Conservation (phyloP, 768 basidiomycete species). For the Phanerochaete sordida region DNA sequence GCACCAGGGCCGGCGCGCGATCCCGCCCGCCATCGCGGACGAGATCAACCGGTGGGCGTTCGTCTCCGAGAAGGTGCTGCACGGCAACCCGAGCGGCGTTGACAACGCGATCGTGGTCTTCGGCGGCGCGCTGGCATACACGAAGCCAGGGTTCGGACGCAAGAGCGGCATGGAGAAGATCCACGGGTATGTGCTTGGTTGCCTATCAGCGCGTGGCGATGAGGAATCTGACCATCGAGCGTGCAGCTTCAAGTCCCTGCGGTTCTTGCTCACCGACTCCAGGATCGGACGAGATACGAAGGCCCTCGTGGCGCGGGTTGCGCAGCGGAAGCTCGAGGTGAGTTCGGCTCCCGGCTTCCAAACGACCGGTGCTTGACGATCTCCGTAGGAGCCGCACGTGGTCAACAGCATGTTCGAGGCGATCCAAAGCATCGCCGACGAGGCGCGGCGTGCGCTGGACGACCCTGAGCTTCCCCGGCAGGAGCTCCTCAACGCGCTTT, state of each 20-base stretch:
- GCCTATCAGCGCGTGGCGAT: background rate
- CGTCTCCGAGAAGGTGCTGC: constrained; percentile 91
- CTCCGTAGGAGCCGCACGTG: constrained; percentile 72
- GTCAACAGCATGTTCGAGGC: constrained; percentile 73
- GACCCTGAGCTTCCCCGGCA: constrained; percentile 69
- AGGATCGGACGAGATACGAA: constrained; percentile 94
- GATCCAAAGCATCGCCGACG: constrained; percentile 84
- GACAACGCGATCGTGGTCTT: constrained; percentile 94
- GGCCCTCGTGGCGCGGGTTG: constrained; percentile 88
- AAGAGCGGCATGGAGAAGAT: constrained; percentile 83
- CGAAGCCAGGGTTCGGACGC: constrained; percentile 60
- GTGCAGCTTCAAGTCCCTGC: constrained; percentile 81
- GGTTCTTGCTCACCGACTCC: constrained; percentile 90
- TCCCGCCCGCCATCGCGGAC: constrained; percentile 64
- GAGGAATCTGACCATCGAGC: background rate
- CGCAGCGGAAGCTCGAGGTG: constrained; percentile 61
- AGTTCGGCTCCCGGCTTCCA: constrained; percentile 17
- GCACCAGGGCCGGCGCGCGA: constrained; percentile 61
- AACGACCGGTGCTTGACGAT: background rate
- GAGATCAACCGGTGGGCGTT: constrained; percentile 93
- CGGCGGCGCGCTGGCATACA: constrained; percentile 91
- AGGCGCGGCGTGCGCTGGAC: constrained; percentile 70
- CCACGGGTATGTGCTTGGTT: constrained; percentile 59
- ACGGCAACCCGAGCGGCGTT: constrained; percentile 96
- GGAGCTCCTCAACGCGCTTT: constrained; percentile 60